Conservation (phyloP, 2,329 filamentous ascomycete species). For the Fusarium citri region DNA sequence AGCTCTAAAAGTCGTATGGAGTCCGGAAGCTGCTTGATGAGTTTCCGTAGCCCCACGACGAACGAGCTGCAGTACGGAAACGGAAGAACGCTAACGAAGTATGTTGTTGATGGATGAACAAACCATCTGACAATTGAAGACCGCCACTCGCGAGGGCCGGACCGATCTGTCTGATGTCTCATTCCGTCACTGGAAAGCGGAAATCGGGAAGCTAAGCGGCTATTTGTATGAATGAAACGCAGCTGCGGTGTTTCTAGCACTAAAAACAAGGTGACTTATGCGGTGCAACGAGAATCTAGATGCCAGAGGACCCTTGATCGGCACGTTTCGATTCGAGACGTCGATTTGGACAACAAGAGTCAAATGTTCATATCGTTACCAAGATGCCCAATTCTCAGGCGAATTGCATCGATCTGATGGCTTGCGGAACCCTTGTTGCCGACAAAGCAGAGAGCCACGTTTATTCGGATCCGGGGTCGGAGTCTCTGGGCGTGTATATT, state of each 20-base stretch:
- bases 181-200: not conserved
- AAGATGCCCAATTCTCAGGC: not conserved
- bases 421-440: not conserved
- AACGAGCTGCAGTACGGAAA: slow-evolving; percentile 8
- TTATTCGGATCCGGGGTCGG: not conserved
- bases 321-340: not conserved
- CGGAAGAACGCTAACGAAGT: slow-evolving; percentile 13
- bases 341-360: not conserved
- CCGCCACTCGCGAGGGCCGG: not conserved
- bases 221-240: not conserved
- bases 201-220: not conserved
- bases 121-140: not conserved
- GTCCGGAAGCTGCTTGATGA: not conserved
- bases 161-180: not conserved
- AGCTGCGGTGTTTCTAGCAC: not conserved
- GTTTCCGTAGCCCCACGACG: not conserved
- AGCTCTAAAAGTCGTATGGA: not conserved
- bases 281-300: not conserved
- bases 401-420: not conserved
- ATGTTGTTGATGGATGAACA: not conserved
- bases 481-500: not conserved
- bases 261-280: not conserved
- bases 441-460: not conserved
- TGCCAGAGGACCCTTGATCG: slow-evolving; percentile 3
- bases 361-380: not conserved